Conservation (phyloP, 2,329 filamentous ascomycete species). For the Colletotrichum gigasporum region DNA sequence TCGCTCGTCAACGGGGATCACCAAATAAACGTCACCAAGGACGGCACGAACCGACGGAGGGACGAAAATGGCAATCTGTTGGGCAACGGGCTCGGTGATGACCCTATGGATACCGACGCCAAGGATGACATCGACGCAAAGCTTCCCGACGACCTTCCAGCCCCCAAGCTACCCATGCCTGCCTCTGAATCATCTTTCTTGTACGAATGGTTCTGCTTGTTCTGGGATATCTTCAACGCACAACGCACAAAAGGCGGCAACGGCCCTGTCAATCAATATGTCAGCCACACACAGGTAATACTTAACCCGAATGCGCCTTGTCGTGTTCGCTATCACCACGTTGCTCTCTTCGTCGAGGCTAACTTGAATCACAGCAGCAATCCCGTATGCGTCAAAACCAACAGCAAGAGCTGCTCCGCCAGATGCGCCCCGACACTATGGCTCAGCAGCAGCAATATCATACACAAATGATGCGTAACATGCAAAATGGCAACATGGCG, state of each 20-base stretch:
- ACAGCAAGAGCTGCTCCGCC: conserved; percentile 80
- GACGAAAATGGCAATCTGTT: conserved; percentile 74
- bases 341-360: conserved; percentile 31
- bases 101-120: conserved; percentile 83
- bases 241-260: conserved; percentile 76
- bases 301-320: too few relatives aligned
- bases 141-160: conserved; percentile 81
- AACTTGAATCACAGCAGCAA: conserved; percentile 60
- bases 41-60: conserved; percentile 73
- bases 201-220: conserved; percentile 97
- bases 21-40: conserved; percentile 73
- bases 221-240: conserved; percentile 94
- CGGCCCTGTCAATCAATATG: conserved; percentile 76
- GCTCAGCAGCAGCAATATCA: conserved; percentile 63
- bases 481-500: conserved; percentile 68
- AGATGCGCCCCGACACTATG: conserved; percentile 69
- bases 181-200: conserved; percentile 82
- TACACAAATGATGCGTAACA: conserved; percentile 73
- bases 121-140: conserved; percentile 82
- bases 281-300: conserved; percentile 87
- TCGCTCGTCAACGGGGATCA: conserved; percentile 74
- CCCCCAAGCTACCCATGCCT: conserved; percentile 73
- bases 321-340: conserved; percentile 41
- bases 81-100: conserved; percentile 75
- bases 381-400: conserved; percentile 78